Percentiles rank a stretch among this genome's conserved stretches.
These are phyloP conservation scores for Lactarius sanguifluus DNA, from an alignment of 768 basidiomycete genomes.

Conservation along the genomic window DNA sequence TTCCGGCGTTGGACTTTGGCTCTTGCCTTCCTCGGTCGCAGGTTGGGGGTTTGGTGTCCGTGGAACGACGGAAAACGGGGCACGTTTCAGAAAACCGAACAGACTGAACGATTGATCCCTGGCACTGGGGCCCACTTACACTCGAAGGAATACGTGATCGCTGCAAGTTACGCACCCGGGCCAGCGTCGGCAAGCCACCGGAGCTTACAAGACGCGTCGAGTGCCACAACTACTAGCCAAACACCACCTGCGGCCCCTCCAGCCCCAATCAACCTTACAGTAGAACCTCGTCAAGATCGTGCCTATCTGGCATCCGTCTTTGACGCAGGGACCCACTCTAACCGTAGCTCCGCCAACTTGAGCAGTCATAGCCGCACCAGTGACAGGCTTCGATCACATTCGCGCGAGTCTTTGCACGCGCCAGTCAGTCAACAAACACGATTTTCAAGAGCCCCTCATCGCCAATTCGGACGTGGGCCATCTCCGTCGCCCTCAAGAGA, in stretches of 20 bases:
- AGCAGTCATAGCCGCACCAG: slow-evolving; percentile 15
- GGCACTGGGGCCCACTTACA: neutral
- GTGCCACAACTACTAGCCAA: neutral
- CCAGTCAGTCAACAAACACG: neutral
- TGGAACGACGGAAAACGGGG: neutral
- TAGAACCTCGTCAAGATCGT: neutral
- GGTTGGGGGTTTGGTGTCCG: neutral
- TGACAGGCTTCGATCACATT: slow-evolving; percentile 8
- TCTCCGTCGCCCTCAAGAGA: neutral
- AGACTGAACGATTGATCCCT: neutral
- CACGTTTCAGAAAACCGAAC: neutral
- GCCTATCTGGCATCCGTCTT: neutral
- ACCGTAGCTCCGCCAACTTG: slow-evolving; percentile 11
- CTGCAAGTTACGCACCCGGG: neutral
- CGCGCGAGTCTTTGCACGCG: neutral
- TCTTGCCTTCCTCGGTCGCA: slow-evolving; percentile 14
- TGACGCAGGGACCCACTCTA: neutral
- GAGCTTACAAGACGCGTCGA: neutral
- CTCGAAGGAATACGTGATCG: slow-evolving; percentile 7
- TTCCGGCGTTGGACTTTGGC: neutral
- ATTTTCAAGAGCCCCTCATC: neutral
- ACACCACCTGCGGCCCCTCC: neutral
- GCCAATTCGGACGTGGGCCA: slow-evolving; percentile 10
- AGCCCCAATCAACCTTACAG: neutral
- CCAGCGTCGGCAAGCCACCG: slow-evolving; percentile 9